phyloP scores from a whole-genome alignment of 2,329 filamentous ascomycete genomes.

The Parasarocladium wereldwijsianum region DNA sequence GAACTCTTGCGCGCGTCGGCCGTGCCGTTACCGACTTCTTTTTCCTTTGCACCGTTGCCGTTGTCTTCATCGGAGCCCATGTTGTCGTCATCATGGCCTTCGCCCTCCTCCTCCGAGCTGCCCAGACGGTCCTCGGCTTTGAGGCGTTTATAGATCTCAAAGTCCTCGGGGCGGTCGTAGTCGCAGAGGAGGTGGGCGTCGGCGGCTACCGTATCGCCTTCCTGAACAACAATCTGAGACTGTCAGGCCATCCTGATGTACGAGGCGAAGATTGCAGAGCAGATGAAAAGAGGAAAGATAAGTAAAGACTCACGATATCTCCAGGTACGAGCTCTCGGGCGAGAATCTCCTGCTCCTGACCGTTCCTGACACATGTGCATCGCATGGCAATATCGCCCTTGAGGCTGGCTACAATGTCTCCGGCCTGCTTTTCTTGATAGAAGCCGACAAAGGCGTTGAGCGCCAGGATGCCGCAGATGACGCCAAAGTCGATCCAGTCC shows the following conservation, averaged over 20 bases:
- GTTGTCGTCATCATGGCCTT: conserved; percentile 26
- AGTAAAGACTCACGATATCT: conserved; percentile 47
- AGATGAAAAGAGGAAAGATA: neutral
- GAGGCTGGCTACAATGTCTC: conserved; percentile 58
- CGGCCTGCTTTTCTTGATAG: conserved; percentile 71
- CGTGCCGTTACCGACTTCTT: neutral
- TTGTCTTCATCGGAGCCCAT: neutral
- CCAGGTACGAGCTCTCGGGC: conserved; percentile 62
- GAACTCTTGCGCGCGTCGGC: conserved; percentile 4
- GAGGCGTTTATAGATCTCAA: conserved; percentile 33
- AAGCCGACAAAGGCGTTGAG: conserved; percentile 66
- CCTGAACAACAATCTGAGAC: conserved; percentile 49
- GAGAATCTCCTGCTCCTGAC: conserved; percentile 52
- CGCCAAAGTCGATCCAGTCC: conserved; percentile 60
- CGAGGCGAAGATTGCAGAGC: neutral
- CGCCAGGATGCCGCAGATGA: conserved; percentile 61
- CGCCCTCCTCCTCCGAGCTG: conserved; percentile 33
- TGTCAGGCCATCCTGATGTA: neutral
- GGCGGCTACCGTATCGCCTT: conserved; percentile 55
- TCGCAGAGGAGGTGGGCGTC: conserved; percentile 61
- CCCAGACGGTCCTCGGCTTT: conserved; percentile 50
- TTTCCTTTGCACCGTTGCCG: neutral
- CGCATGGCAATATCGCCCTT: conserved; percentile 72
- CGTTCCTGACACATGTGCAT: conserved; percentile 52
- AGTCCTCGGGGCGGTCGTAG: conserved; percentile 49